Evolutionary conservation across 805 yeast genomes (phyloP).

Genomic region (Wickerhamomyces strasburgensis): DNA sequence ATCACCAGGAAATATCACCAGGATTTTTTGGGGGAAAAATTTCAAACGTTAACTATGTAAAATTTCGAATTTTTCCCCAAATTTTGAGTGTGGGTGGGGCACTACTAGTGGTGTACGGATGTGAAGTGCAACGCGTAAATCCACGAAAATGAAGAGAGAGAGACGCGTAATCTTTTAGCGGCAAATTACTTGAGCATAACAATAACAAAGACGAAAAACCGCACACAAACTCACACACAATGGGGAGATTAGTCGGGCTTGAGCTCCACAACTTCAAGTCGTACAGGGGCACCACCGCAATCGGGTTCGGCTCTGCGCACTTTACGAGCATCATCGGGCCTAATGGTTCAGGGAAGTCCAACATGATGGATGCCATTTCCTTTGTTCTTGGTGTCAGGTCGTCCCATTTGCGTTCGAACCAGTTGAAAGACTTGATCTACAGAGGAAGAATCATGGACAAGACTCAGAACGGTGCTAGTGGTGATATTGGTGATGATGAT

Average conservation of each 20-base stretch:
- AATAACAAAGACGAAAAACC: too few relatives aligned
- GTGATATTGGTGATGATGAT: conserved; percentile 13
- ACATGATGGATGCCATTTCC: conserved; percentile 95
- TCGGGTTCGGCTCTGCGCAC: conserved; percentile 77
- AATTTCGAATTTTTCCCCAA: too few relatives aligned
- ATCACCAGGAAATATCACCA: too few relatives aligned
- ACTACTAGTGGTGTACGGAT: too few relatives aligned
- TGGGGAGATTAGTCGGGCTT: conserved; percentile 81
- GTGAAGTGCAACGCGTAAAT: too few relatives aligned
- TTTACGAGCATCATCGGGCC: conserved; percentile 96
- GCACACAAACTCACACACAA: too few relatives aligned
- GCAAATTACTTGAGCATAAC: too few relatives aligned
- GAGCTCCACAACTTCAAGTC: conserved; percentile 89
- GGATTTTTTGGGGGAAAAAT: too few relatives aligned
- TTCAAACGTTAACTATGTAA: too few relatives aligned
- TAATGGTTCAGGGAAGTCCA: conserved; percentile 97
- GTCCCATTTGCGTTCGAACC: conserved; percentile 67
- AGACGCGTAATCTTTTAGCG: too few relatives aligned
- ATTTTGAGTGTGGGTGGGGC: too few relatives aligned
- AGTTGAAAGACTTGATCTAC: conserved; percentile 72
- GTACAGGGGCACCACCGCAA: conserved; percentile 66
- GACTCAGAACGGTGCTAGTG: conserved; percentile 16
- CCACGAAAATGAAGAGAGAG: too few relatives aligned
- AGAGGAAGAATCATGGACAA: conserved; percentile 53
- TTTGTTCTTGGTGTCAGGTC: conserved; percentile 87